phyloP scores from a whole-genome alignment of 352 stramenopile genomes.

The Globisporangium acanthophoron region DNA sequence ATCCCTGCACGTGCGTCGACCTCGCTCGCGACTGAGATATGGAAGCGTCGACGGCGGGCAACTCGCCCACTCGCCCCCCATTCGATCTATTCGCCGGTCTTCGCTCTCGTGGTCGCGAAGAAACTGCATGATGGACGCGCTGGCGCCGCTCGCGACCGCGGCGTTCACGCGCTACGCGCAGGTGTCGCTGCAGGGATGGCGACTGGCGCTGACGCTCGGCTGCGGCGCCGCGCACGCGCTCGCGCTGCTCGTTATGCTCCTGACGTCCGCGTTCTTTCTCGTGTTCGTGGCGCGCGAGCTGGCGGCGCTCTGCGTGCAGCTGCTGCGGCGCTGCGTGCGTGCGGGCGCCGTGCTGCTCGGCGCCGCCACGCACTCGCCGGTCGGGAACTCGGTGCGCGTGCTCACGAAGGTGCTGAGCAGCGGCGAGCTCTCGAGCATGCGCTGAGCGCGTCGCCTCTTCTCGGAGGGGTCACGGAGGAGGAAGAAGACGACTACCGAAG shows the following conservation, averaged over 20 bases:
- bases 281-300: slow-evolving; percentile 9
- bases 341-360: not conserved
- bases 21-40: not conserved
- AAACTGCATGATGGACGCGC: not conserved
- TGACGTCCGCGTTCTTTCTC: slow-evolving; percentile 5
- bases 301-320: not conserved
- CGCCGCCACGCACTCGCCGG: slow-evolving; percentile 4
- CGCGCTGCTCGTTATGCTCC: slow-evolving; percentile 5
- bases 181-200: slow-evolving; percentile 9
- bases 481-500: not conserved
- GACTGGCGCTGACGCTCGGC: slow-evolving; percentile 7
- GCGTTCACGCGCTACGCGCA: slow-evolving; percentile 7
- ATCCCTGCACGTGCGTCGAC: not conserved
- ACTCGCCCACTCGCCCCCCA: not conserved
- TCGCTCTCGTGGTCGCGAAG: not conserved
- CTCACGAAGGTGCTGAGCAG: slow-evolving; percentile 11
- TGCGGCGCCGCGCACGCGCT: not conserved
- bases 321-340: slow-evolving; percentile 1
- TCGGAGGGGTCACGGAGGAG: not conserved
- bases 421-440: slow-evolving; percentile 9
- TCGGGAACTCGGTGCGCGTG: slow-evolving; percentile 3
- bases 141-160: not conserved
- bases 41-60: not conserved
- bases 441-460: not conserved
- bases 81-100: not conserved